These are phyloP conservation scores for Emmonsiellopsis sp. DNA, from an alignment of 2,329 filamentous ascomycete species.

Conservation along the genomic window DNA sequence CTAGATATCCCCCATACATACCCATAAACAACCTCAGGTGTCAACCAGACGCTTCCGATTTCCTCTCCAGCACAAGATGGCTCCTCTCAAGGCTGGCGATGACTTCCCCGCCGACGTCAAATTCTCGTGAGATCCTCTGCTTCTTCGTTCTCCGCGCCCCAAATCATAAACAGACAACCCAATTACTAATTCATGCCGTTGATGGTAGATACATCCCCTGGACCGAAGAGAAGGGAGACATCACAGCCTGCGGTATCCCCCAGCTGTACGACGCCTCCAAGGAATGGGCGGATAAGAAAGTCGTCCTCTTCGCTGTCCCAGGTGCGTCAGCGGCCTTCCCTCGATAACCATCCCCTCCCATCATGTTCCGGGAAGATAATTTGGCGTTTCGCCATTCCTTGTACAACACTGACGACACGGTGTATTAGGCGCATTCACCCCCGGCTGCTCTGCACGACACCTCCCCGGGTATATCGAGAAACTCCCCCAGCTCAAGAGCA, in stretches of 20 bases:
- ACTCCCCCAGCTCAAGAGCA: conserved; percentile 59
- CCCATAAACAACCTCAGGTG: neutral
- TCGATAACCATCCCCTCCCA: too few species aligned
- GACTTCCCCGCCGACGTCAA: conserved; percentile 69
- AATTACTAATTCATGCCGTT: conserved; percentile 9
- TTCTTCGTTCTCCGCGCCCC: too few species aligned
- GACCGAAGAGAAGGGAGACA: conserved; percentile 55
- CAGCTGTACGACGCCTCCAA: conserved; percentile 72
- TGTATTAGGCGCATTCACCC: conserved; percentile 65
- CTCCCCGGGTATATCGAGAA: conserved; percentile 72
- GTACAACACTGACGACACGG: neutral
- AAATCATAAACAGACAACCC: neutral
- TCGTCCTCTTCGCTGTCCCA: conserved; percentile 60
- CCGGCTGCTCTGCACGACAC: conserved; percentile 74
- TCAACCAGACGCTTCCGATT: neutral
- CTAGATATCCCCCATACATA: neutral
- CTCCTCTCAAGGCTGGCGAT: conserved; percentile 71
- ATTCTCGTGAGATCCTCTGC: conserved; percentile 53
- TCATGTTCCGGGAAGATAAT: neutral
- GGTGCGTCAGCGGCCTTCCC: conserved; percentile 30
- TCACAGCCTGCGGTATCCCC: conserved; percentile 71
- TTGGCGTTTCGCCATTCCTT: neutral
- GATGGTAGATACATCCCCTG: conserved; percentile 63
- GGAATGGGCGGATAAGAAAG: conserved; percentile 62
- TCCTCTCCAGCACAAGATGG: conserved; percentile 34